A percentile compares a stretch with the other conserved stretches of the same genome.
phyloP scores from a whole-genome alignment of 768 basidiomycete genomes.

The Russula compacta region DNA sequence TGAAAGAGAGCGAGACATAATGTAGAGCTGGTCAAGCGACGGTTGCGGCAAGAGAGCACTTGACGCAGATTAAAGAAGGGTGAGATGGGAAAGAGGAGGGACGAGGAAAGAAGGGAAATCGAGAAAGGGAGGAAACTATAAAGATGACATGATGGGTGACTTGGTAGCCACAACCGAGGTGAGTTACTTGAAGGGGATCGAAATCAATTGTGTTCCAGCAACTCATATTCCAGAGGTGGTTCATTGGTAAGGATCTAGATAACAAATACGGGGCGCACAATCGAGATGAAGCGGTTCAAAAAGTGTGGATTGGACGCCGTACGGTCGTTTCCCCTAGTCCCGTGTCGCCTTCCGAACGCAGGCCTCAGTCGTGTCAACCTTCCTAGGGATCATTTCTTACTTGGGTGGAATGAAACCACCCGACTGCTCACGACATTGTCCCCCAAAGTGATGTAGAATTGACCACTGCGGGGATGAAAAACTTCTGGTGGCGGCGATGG shows the following conservation, averaged over 20 bases:
- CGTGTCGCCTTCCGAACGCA: slow-evolving; percentile 1
- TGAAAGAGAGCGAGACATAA: slow-evolving; percentile 11
- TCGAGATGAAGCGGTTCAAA: slow-evolving; percentile 10
- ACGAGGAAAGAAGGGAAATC: not conserved
- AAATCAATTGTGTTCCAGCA: slow-evolving; percentile 19
- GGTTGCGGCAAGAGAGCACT: not conserved
- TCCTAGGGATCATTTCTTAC: not conserved
- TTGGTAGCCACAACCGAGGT: slow-evolving; percentile 20
- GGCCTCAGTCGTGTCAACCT: slow-evolving; percentile 1
- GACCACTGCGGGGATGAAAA: not conserved
- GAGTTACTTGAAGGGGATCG: slow-evolving; percentile 19
- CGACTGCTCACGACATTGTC: not conserved
- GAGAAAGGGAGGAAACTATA: slow-evolving; percentile 13
- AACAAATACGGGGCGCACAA: slow-evolving; percentile 3
- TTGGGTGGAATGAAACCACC: not conserved
- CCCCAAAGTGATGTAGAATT: not conserved
- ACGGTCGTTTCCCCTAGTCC: slow-evolving; percentile 4
- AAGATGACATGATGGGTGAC: slow-evolving; percentile 16
- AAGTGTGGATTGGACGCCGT: slow-evolving; percentile 14
- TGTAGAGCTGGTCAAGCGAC: not conserved
- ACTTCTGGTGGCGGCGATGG: slow-evolving; percentile 2
- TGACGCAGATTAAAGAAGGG: not conserved
- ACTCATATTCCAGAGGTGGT: slow-evolving; percentile 6
- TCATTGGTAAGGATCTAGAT: slow-evolving; percentile 16
- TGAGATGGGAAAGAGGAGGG: slow-evolving; percentile 3